Conservation (phyloP, 2,329 filamentous ascomycete genomes). For the Aureobasidium lini region DNA sequence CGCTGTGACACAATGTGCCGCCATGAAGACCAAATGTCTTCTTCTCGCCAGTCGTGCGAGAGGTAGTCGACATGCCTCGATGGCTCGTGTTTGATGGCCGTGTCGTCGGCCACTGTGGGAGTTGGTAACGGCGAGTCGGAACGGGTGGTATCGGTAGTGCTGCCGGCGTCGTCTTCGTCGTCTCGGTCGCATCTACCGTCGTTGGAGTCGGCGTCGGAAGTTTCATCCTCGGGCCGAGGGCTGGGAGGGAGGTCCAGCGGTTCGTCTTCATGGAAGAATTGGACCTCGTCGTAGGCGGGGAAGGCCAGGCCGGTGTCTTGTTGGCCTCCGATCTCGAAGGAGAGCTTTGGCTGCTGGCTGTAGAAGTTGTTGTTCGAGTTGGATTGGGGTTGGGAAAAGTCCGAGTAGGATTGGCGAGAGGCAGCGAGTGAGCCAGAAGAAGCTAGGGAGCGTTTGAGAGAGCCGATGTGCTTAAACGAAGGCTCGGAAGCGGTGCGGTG, state of each 20-base stretch:
- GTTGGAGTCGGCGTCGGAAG: constrained; percentile 29
- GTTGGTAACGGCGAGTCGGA: constrained; percentile 51
- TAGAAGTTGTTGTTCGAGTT: constrained; percentile 50
- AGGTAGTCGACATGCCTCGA: constrained; percentile 92
- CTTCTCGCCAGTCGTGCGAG: constrained; percentile 86
- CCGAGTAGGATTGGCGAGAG: constrained; percentile 23
- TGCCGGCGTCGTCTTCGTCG: constrained; percentile 32
- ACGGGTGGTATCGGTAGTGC: constrained; percentile 48
- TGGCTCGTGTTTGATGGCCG: constrained; percentile 63
- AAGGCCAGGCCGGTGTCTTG: constrained; percentile 42
- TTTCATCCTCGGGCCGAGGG: constrained; percentile 15
- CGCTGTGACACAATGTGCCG: constrained; percentile 79
- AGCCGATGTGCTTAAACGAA: constrained; percentile 28
- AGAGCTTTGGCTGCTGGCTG: constrained; percentile 57
- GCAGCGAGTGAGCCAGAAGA: constrained; percentile 22
- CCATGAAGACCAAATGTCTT: constrained; percentile 98
- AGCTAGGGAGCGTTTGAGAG: constrained; percentile 25
- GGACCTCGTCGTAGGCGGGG: constrained; percentile 35
- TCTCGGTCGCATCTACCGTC: constrained; percentile 31
- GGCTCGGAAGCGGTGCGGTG: constrained; percentile 13
- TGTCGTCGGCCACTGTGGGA: constrained; percentile 70
- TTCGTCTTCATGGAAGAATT: constrained; percentile 19
- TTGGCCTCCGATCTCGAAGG: constrained; percentile 48
- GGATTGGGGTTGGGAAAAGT: constrained; percentile 26
- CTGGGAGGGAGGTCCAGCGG: constrained; percentile 33